Evolutionary conservation across 192 early-diverging fungal genomes (phyloP).

Genomic region (Piromyces sp.): DNA sequence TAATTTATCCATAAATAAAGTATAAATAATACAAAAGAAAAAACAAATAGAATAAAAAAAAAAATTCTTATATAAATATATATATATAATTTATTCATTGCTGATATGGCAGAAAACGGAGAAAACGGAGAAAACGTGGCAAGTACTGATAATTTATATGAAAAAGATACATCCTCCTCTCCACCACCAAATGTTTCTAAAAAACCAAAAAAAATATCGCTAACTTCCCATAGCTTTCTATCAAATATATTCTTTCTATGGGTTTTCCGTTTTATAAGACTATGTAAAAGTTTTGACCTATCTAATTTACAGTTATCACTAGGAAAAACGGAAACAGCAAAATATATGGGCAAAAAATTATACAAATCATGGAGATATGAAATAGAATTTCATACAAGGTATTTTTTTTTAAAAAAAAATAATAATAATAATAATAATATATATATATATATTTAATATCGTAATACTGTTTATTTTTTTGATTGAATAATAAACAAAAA

Average conservation of each 20-base stretch:
- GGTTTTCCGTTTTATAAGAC: background rate
- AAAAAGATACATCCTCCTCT: background rate
- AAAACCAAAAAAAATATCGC: background rate
- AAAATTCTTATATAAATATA: too few species aligned
- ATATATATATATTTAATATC: too few species aligned
- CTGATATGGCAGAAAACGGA: too few species aligned
- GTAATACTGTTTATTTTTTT: too few species aligned
- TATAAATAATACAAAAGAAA: too few species aligned
- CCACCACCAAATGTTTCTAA: background rate
- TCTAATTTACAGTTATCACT: background rate
- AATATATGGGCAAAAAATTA: background rate
- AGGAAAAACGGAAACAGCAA: background rate
- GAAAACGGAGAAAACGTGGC: background rate
- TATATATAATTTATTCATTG: too few species aligned
- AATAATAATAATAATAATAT: too few species aligned
- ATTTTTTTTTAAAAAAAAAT: too few species aligned
- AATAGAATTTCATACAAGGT: background rate
- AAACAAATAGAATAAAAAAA: too few species aligned
- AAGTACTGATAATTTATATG: background rate
- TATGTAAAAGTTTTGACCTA: background rate
- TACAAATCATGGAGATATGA: background rate
- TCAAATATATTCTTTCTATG: background rate
- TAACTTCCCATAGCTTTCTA: background rate
- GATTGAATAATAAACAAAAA: too few species aligned
- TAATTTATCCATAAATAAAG: too few species aligned